phyloP scores from a whole-genome alignment of 495 filamentous ascomycete species.

The Talaromyces adpressus region DNA sequence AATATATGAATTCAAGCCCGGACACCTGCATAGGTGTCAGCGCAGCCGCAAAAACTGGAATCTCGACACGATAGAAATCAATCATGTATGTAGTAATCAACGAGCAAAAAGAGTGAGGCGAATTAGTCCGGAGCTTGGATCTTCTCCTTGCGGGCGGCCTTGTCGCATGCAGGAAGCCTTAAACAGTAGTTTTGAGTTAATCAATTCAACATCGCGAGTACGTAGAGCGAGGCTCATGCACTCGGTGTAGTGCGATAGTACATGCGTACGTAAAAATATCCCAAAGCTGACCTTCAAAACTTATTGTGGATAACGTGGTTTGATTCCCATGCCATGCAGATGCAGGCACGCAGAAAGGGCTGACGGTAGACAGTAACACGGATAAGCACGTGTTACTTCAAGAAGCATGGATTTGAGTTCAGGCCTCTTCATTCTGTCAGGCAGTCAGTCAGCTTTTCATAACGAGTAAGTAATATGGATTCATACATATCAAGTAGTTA shows the following conservation, averaged over 20 bases:
- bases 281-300: neutral
- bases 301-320: neutral
- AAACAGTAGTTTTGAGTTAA: neutral
- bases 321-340: neutral
- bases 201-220: neutral
- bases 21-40: neutral
- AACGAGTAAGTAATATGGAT: neutral
- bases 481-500: neutral
- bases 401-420: neutral
- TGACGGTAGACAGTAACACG: neutral
- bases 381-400: neutral
- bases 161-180: neutral
- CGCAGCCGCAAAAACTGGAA: neutral
- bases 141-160: neutral
- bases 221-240: neutral
- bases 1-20: neutral
- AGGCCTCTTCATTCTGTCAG: neutral
- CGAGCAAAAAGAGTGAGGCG: neutral
- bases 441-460: neutral
- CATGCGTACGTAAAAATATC: neutral
- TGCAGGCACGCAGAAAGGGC: neutral
- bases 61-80: neutral
- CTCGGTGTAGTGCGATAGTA: neutral
- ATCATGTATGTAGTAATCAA: neutral
- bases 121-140: neutral